Conservation (phyloP, 192 early-diverging fungal genomes). For the Dimargaris cristalligena region DNA sequence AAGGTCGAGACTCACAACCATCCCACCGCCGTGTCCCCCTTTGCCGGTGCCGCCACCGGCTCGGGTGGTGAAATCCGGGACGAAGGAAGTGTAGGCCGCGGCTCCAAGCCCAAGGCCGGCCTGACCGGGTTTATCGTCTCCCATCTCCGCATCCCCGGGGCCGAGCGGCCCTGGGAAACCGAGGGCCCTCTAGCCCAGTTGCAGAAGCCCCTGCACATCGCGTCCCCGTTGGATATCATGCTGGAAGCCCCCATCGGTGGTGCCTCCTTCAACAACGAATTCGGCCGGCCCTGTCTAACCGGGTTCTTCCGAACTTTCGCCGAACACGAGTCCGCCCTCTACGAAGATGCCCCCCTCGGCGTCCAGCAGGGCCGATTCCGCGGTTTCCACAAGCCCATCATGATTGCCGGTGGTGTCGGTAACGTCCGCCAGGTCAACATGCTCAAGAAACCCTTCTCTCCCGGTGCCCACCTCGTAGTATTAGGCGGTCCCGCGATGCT, state of each 20-base stretch:
- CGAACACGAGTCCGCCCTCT: conserved; percentile 14
- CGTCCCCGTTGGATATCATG: conserved; percentile 93
- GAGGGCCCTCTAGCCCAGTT: conserved; percentile 27
- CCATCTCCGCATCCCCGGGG: conserved; percentile 82
- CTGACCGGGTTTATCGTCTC: conserved; percentile 90
- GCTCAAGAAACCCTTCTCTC: conserved; percentile 67
- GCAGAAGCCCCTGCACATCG: conserved; percentile 78
- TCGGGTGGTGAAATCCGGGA: conserved; percentile 99
- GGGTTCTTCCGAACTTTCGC: conserved; percentile 96
- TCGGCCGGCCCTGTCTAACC: conserved; percentile 83
- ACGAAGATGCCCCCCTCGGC: conserved; percentile 28
- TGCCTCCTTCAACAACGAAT: conserved; percentile 99
- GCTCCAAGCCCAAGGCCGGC: conserved; percentile 91
- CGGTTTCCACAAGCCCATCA: conserved; percentile 99
- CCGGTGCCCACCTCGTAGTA: conserved; percentile 69
- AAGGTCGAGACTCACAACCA: conserved; percentile 99
- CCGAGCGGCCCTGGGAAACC: conserved; percentile 86
- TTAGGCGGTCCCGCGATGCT: conserved; percentile 96
- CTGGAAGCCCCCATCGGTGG: conserved; percentile 92
- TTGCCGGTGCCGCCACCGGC: conserved; percentile 95
- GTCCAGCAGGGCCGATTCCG: conserved; percentile 47
- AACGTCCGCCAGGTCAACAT: conserved; percentile 79
- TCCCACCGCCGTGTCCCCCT: conserved; percentile 96
- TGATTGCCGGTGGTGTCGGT: conserved; percentile 97
- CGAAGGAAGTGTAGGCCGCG: conserved; percentile 93